Evolutionary conservation across 75 land plant species (phyloP).

Genomic region (Sequoia sempervirens): DNA sequence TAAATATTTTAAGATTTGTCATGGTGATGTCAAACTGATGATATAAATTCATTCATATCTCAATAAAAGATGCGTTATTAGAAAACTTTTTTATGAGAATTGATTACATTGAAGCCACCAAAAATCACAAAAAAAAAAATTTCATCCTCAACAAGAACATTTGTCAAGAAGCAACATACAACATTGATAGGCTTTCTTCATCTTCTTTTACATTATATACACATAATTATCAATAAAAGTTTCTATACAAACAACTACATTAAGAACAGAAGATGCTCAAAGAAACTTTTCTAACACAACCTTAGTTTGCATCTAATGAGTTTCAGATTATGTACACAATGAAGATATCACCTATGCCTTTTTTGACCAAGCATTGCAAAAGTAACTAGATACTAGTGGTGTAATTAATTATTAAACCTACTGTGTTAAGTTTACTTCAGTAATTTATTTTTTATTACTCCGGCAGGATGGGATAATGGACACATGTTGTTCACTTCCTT

Average conservation of each 20-base stretch:
- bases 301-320: too few relatives aligned
- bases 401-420: too few relatives aligned
- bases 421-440: too few relatives aligned
- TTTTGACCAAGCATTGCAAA: background rate
- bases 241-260: background rate
- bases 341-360: too few relatives aligned
- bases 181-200: background rate
- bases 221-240: background rate
- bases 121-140: background rate
- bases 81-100: background rate
- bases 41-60: background rate
- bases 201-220: background rate
- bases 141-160: background rate
- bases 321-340: too few relatives aligned
- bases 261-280: background rate
- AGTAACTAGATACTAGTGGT: background rate
- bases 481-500: too few relatives aligned
- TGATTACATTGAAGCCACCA: background rate
- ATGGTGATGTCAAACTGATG: constrained; percentile 5
- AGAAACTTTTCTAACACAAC: too few relatives aligned
- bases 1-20: background rate
- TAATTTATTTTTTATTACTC: too few relatives aligned
- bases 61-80: background rate
- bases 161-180: background rate
- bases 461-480: too few relatives aligned